Base-by-base conservation (phyloP, 345 rosid genomes). In the Sisymbrium irio region DNA sequence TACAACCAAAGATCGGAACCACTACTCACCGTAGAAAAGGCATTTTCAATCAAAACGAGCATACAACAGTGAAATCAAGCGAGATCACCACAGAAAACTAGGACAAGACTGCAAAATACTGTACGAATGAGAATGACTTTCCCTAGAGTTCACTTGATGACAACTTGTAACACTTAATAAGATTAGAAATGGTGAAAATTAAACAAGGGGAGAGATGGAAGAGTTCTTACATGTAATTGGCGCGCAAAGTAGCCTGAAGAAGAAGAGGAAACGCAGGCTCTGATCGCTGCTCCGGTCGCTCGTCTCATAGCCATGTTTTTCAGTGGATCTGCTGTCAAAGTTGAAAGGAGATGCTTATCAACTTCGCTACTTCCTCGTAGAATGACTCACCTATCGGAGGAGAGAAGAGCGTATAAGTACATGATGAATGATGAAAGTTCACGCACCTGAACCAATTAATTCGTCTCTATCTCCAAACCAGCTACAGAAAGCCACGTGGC, bases 261-360 rank as follows among this genome's bases (percentile, higher is more conserved):
- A 18, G 65, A 54, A 11, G 89, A 81, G 9, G 80, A 57, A 77
- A 75, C 44, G 28, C 79, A 55, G 53, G 90, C 87, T 53, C 80
- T 81, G 68, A 83, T 72, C 53, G 87, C 91, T 33, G 92, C 78
- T 36, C 71, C 55, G 36, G 84, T 84, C 53, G 79, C 83, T 28
- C 86, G 79, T 76, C 84, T 81, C 93, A 83, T 85, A 19, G 90
- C 87, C 91, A 86, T 82, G 0, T 73, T 73, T 63, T 42, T 45
- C 55, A 73, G 25, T 55, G 12, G 72, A 57, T 65, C 64, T 6
- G 30, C 22, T 53, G 36, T 63, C 9, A n/a, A 9, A 3, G 18
- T 17, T 25, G 22, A 17, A 11, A 30, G 7, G 67, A 56, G 73
- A 59, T 65, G 9, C 22, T 11, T 64, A 28, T 63, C 17, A 62